These are phyloP conservation scores for Tolypocladium amazonense DNA, from an alignment of 2,329 filamentous ascomycete genomes.

Conservation along the genomic window DNA sequence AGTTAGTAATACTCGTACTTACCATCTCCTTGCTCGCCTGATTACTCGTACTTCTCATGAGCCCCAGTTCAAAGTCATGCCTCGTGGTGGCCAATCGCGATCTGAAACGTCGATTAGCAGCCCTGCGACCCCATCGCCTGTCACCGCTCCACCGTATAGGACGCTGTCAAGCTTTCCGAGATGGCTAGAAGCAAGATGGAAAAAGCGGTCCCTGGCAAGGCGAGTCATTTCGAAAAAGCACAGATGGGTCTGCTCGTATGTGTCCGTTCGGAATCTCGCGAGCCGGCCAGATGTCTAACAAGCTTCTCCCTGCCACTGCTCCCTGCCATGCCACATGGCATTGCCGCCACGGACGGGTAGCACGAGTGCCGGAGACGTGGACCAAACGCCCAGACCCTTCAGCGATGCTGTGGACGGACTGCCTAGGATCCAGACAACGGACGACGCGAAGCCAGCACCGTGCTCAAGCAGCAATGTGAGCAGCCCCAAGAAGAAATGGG, in stretches of 20 bases:
- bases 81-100: not conserved
- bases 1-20: not conserved
- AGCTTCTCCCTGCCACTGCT: no score
- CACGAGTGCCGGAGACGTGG: not conserved
- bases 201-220: not conserved
- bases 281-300: not conserved
- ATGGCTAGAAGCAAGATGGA: not conserved
- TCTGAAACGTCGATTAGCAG: not conserved
- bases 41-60: not conserved
- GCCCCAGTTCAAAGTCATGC: not conserved
- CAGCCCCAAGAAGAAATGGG: not conserved
- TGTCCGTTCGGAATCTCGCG: not conserved
- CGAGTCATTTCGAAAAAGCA: not conserved
- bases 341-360: not conserved
- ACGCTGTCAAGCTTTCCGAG: not conserved
- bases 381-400: not conserved
- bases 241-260: no score
- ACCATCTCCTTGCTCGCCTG: not conserved
- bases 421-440: not conserved
- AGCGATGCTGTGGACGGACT: not conserved
- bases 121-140: not conserved
- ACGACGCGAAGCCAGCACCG: not conserved
- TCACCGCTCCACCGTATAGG: not conserved
- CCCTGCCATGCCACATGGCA: conserved; percentile 1
- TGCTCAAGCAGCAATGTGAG: not conserved